Base-by-base conservation (phyloP, 2,329 filamentous ascomycete genomes). In the Sclerotinia glacialis region DNA sequence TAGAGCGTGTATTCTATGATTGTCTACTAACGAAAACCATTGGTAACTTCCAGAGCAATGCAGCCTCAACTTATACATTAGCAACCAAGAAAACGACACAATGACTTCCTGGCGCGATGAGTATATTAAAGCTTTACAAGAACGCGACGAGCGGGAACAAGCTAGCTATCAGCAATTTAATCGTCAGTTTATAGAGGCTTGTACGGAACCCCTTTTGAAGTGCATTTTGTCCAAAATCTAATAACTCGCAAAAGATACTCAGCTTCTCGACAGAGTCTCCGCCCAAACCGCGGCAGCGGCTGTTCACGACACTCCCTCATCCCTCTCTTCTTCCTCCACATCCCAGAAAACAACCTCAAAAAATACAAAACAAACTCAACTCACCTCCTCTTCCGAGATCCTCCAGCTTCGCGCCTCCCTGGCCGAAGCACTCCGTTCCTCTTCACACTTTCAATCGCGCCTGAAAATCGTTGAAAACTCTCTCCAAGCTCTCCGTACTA, bases 81-180 rank as follows among this genome's bases (percentile, higher is more conserved):
- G 49, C 42, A 50, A 44, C 53, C 54, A 53, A 65, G 34, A 70
- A 55, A 63, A 67, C 42, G 40, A 34, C 28, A 72, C 64, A 60
- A 75, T 74, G 74, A 62, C 72, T 71, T 72, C 74, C 37, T 96
- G 93, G 91, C 85, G 89, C 74, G 87, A 91, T 71, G 90, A 96
- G 74, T 97, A 96, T 78, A 82, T 91, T 69, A 82, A 86, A 69
- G 89, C 89, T 71, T 83, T 98, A 71, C 84, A 87, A 72, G 88
- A 89, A 73, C 83, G 87, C 70, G 91, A 92, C 73, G 84, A 87
- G 74, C 84, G 86, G 69, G 89, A 92, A 74, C 83, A 86, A 74
- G 82, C 82, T 67, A 86, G 88, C 72, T 79, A 82, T 67, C 83
- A 80, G 71, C 82, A 83, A 6, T 80, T 86, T 68, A 85, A 86